A percentile compares a stretch with the other conserved stretches of the same genome.
These are phyloP conservation scores for Penicillium occitanis DNA, from an alignment of 2,329 filamentous ascomycete species.

Conservation along the genomic window DNA sequence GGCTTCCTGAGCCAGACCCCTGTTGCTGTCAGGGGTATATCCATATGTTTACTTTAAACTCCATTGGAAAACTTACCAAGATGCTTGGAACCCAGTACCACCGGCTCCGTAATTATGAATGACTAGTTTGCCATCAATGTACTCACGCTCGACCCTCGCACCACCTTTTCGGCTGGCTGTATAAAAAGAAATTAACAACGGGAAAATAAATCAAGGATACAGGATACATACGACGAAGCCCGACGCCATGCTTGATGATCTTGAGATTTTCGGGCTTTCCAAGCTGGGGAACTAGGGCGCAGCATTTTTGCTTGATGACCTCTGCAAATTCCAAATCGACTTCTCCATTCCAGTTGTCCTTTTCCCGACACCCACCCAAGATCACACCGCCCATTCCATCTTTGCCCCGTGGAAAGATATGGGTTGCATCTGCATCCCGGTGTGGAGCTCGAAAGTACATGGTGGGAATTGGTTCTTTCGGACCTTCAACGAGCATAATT, in stretches of 20 bases:
- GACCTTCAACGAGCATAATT: constrained; percentile 20
- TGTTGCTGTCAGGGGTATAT: neutral
- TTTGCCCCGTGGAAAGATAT: constrained; percentile 20
- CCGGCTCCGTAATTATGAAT: constrained; percentile 21
- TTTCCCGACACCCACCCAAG: constrained; percentile 19
- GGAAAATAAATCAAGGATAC: neutral
- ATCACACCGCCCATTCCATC: constrained; percentile 20
- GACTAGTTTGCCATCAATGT: constrained; percentile 20
- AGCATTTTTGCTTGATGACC: constrained; percentile 20
- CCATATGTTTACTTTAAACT: neutral
- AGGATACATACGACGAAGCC: neutral
- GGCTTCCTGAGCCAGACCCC: neutral
- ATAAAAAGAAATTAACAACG: constrained; percentile 10
- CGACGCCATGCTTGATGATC: neutral
- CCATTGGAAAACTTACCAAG: constrained; percentile 17
- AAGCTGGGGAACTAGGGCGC: constrained; percentile 18
- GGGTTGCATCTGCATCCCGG: constrained; percentile 20
- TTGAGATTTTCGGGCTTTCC: constrained; percentile 17
- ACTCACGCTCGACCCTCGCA: constrained; percentile 19
- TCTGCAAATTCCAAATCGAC: constrained; percentile 21
- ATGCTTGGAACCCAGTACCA: constrained; percentile 21
- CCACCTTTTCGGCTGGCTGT: constrained; percentile 20
- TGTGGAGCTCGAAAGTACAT: constrained; percentile 21
- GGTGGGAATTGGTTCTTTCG: constrained; percentile 19
- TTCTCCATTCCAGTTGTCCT: constrained; percentile 20